phyloP scores from a whole-genome alignment of 2,329 filamentous ascomycete species.

The Camptophora hylomeconis region DNA sequence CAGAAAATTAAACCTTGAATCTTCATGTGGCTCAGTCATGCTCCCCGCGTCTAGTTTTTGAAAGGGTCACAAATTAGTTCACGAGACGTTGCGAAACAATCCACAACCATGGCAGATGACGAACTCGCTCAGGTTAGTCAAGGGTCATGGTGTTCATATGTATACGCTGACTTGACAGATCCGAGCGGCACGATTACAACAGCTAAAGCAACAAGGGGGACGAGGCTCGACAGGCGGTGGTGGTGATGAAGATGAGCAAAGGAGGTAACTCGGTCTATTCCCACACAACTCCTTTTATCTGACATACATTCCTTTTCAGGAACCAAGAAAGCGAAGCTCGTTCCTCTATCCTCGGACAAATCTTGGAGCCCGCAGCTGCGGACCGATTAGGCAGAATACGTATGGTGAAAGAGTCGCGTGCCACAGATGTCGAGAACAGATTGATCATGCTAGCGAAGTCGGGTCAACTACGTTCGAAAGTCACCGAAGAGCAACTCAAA shows the following conservation, averaged over 20 bases:
- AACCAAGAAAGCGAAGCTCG: conserved; percentile 54
- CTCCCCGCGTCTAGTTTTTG: too few relatives aligned
- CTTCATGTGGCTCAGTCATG: too few relatives aligned
- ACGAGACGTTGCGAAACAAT: conserved; percentile 1
- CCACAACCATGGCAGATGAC: conserved; percentile 46
- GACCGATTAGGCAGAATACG: conserved; percentile 90
- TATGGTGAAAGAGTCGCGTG: conserved; percentile 85
- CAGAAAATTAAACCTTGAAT: too few relatives aligned
- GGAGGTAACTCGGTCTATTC: conserved; percentile 42
- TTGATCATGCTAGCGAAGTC: conserved; percentile 82
- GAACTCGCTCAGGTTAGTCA: conserved; percentile 48
- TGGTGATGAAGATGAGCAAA: conserved; percentile 50
- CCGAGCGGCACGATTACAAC: conserved; percentile 78
- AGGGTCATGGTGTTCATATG: not conserved
- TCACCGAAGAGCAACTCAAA: conserved; percentile 88
- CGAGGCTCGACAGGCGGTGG: conserved; percentile 35
- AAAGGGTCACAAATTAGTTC: too few relatives aligned
- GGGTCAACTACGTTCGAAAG: conserved; percentile 74
- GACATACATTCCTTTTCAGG: conserved; percentile 15
- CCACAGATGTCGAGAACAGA: conserved; percentile 79
- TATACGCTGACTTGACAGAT: conserved; percentile 44
- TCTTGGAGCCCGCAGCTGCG: conserved; percentile 84
- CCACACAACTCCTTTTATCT: conserved; percentile 20
- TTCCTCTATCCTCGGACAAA: conserved; percentile 69
- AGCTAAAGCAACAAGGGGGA: conserved; percentile 66